phyloP scores from a whole-genome alignment of 2,329 filamentous ascomycete species.

The Colletotrichum navitas region DNA sequence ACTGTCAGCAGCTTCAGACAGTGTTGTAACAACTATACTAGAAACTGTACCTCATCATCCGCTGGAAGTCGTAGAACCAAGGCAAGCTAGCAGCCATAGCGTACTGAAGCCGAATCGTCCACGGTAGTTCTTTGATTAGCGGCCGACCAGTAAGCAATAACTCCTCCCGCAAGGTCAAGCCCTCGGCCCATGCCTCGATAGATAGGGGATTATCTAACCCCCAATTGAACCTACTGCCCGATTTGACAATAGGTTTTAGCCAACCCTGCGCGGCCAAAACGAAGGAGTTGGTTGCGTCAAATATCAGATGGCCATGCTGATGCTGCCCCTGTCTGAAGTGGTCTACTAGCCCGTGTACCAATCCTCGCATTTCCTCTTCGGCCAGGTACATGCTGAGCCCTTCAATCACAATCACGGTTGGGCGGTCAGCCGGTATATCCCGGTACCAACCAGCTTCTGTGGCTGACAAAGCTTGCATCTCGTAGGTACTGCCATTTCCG shows the following conservation, averaged over 20 bases:
- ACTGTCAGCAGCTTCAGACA: too few relatives aligned
- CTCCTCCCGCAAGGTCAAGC: neutral
- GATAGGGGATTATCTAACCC: neutral
- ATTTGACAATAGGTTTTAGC: neutral
- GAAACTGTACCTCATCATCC: neutral
- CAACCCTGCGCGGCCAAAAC: neutral
- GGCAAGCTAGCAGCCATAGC: neutral
- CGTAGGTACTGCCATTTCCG: fast-evolving
- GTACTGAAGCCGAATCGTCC: neutral
- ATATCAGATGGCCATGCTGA: neutral
- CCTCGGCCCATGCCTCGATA: neutral
- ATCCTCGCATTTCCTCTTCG: neutral
- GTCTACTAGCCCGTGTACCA: neutral
- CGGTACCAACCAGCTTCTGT: neutral
- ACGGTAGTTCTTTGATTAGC: neutral
- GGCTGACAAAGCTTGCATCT: neutral
- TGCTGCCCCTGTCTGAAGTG: neutral
- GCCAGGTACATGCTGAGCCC: neutral
- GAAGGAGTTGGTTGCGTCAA: neutral
- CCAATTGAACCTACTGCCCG: neutral
- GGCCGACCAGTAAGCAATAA: neutral
- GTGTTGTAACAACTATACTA: neutral
- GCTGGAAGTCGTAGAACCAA: neutral
- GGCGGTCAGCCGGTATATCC: neutral
- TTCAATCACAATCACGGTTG: neutral